Conservation (phyloP, 805 yeast species). For the Saccharomycopsis synnaedendra region DNA sequence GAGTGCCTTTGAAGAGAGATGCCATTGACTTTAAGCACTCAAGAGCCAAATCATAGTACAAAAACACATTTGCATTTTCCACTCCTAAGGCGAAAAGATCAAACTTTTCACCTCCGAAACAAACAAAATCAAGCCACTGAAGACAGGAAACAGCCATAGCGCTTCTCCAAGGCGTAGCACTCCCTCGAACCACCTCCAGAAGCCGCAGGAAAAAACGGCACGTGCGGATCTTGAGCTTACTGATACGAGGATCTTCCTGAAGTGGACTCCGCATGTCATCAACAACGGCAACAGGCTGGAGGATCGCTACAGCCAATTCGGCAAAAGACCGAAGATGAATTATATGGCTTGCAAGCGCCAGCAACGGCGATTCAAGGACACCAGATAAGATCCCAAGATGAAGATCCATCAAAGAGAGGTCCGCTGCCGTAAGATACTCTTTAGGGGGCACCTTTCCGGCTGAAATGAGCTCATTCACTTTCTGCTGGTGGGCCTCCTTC, state of each 20-base stretch:
- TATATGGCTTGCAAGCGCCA: too few relatives aligned
- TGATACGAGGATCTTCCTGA: too few relatives aligned
- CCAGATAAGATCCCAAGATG: constrained; percentile 6
- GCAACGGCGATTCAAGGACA: too few relatives aligned
- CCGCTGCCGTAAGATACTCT: not conserved
- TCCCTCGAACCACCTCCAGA: constrained; percentile 8
- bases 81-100: constrained; percentile 9
- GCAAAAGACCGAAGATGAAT: too few relatives aligned
- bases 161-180: constrained; percentile 9
- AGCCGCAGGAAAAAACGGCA: constrained; percentile 12
- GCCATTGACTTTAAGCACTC: constrained; percentile 13
- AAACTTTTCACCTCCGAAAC: constrained; percentile 10
- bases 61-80: not conserved
- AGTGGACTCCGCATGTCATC: too few relatives aligned
- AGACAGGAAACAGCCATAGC: constrained; percentile 1
- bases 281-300: too few relatives aligned
- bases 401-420: constrained; percentile 8
- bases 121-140: constrained; percentile 9
- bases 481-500: not conserved
- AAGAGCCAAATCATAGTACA: constrained; percentile 10
- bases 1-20: constrained; percentile 8
- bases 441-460: not conserved
- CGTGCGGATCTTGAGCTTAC: constrained; percentile 3
- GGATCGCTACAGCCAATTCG: too few relatives aligned
- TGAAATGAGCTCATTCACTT: not conserved